Evolutionary conservation across 2,329 filamentous ascomycete genomes (phyloP).

Genomic region (Onygenales sp.): DNA sequence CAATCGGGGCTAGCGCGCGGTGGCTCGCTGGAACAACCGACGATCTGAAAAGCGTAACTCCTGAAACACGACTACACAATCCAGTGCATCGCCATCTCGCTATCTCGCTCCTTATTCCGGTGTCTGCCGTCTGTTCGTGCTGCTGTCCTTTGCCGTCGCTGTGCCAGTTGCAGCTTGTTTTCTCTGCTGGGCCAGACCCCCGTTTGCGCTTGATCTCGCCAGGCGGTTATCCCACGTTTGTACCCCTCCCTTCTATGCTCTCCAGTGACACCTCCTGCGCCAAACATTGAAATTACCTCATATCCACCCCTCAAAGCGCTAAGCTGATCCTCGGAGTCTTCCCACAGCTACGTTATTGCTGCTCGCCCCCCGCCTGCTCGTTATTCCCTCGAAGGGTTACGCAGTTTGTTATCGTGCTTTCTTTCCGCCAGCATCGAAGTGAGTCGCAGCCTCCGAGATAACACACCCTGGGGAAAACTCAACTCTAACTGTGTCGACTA

Average conservation of each 20-base stretch:
- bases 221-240: neutral
- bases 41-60: conserved; percentile 5
- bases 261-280: neutral
- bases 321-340: neutral
- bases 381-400: neutral
- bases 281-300: neutral
- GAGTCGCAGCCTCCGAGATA: no score
- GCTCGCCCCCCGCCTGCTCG: neutral
- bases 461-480: no score
- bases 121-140: neutral
- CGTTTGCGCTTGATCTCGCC: neutral
- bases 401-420: no score
- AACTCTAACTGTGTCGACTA: no score
- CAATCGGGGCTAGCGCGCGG: neutral
- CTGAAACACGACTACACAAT: conserved; percentile 3
- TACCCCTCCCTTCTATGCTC: neutral
- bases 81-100: neutral
- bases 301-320: neutral
- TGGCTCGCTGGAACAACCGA: conserved; percentile 1
- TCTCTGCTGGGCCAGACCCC: neutral
- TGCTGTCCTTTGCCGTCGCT: neutral
- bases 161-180: neutral
- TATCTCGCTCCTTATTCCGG: neutral
- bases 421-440: no score
- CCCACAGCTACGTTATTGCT: neutral